These are phyloP conservation scores for Saprolegnia diclina DNA, from an alignment of 352 stramenopile genomes.

Conservation along the genomic window DNA sequence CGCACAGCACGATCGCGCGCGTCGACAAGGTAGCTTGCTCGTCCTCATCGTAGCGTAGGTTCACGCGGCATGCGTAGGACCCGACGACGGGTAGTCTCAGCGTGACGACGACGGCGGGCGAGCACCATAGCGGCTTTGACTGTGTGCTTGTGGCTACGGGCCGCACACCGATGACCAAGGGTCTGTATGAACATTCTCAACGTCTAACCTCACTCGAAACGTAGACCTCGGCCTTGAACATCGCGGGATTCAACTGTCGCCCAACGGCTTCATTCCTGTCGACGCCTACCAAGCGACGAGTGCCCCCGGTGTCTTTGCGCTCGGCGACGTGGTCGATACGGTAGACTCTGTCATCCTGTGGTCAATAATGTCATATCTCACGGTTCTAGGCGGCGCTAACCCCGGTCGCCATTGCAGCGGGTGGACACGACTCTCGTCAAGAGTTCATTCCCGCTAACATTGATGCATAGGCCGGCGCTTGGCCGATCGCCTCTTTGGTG, in stretches of 20 bases:
- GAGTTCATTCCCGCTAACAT: not conserved
- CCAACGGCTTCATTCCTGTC: slow-evolving; percentile 68
- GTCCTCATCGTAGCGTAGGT: not conserved
- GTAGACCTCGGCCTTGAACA: slow-evolving; percentile 63
- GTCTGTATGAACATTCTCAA: not conserved
- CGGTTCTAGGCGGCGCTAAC: slow-evolving; percentile 62
- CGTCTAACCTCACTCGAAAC: slow-evolving; percentile 30
- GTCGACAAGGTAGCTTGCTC: slow-evolving; percentile 33
- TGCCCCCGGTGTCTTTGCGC: slow-evolving; percentile 64
- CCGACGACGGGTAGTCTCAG: slow-evolving; percentile 33
- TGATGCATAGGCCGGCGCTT: slow-evolving; percentile 39
- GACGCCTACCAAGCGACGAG: slow-evolving; percentile 90
- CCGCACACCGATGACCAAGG: slow-evolving; percentile 39
- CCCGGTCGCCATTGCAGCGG: slow-evolving; percentile 81
- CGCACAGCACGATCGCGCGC: slow-evolving; percentile 40
- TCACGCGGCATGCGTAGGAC: slow-evolving; percentile 52
- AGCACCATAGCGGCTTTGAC: slow-evolving; percentile 50
- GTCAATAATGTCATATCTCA: slow-evolving; percentile 13
- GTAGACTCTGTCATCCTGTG: not conserved
- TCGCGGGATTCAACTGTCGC: slow-evolving; percentile 54
- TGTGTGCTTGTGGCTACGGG: slow-evolving; percentile 84
- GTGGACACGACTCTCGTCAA: slow-evolving; percentile 2
- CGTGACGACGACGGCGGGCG: not conserved
- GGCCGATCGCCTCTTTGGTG: slow-evolving; percentile 85
- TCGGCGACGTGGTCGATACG: slow-evolving; percentile 61